Conservation (phyloP, 352 stramenopile genomes). For the Phytopythium mirpurense region DNA sequence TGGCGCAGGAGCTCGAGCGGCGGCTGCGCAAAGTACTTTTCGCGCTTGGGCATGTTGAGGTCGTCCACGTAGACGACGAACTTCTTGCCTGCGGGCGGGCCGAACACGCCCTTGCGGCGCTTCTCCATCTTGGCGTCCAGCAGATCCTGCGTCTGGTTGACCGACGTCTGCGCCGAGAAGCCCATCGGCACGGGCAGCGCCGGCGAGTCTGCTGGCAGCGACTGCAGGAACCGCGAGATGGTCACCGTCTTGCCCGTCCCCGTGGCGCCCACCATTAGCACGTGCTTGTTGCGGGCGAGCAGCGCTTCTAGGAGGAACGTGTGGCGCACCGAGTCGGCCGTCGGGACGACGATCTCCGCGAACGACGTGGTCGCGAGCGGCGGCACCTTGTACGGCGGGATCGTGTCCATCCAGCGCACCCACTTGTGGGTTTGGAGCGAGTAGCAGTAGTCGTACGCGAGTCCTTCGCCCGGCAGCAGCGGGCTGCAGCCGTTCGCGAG, state of each 20-base stretch:
- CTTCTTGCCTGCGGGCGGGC: constrained; percentile 87
- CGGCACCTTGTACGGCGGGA: constrained; percentile 75
- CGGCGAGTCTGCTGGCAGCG: constrained; percentile 62
- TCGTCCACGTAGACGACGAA: constrained; percentile 94
- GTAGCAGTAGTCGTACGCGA: constrained; percentile 92
- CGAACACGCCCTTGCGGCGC: constrained; percentile 90
- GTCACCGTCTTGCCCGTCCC: constrained; percentile 95
- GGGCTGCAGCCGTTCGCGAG: constrained; percentile 51
- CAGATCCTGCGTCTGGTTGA: constrained; percentile 91
- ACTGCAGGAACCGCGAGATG: constrained; percentile 87
- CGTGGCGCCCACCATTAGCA: constrained; percentile 93
- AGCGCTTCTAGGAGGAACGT: constrained; percentile 89
- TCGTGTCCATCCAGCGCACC: constrained; percentile 93
- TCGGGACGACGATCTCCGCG: constrained; percentile 92
- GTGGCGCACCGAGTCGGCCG: constrained; percentile 91
- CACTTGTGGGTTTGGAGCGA: constrained; percentile 87
- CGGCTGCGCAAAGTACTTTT: constrained; percentile 93
- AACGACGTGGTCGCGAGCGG: constrained; percentile 52
- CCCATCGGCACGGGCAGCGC: constrained; percentile 86
- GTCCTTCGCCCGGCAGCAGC: constrained; percentile 44
- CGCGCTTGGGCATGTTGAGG: constrained; percentile 94
- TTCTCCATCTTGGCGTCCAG: constrained; percentile 95
- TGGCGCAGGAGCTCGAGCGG: constrained; percentile 94
- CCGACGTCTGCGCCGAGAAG: constrained; percentile 91
- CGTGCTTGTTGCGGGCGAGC: constrained; percentile 81